These are phyloP conservation scores for Pyrenophora graminea DNA, from an alignment of 2,329 filamentous ascomycete species.

Conservation along the genomic window DNA sequence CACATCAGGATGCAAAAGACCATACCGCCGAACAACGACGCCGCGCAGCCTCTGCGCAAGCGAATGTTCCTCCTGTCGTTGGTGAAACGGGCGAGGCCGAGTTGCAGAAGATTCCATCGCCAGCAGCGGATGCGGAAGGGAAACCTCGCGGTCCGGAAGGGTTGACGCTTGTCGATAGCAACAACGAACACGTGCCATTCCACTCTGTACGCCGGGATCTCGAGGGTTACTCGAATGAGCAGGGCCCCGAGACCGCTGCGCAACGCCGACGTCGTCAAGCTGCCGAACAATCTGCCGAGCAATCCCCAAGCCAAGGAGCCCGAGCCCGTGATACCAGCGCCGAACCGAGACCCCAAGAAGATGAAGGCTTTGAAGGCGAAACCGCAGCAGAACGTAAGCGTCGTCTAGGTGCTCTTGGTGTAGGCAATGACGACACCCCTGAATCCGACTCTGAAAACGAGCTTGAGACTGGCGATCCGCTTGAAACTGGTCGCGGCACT, in stretches of 20 bases:
- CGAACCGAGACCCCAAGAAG: constrained; percentile 23
- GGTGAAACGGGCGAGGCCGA: constrained; percentile 42
- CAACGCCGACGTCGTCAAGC: constrained; percentile 51
- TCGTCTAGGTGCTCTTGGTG: constrained; percentile 73
- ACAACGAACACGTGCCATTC: constrained; percentile 53
- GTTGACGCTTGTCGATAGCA: constrained; percentile 51
- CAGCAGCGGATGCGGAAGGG: constrained; percentile 29
- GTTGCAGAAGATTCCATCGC: constrained; percentile 38
- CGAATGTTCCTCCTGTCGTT: constrained; percentile 38
- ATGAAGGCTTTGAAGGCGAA: constrained; percentile 55
- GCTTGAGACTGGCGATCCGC: constrained; percentile 37
- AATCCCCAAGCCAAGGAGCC: constrained; percentile 18
- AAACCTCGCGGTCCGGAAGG: constrained; percentile 43
- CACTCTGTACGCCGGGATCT: constrained; percentile 50
- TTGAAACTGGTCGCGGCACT: constrained; percentile 42
- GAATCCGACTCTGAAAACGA: constrained; percentile 42
- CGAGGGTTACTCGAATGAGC: constrained; percentile 28
- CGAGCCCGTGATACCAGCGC: constrained; percentile 13
- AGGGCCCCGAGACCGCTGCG: constrained; percentile 43
- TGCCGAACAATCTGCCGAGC: constrained; percentile 15
- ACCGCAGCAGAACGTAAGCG: constrained; percentile 75
- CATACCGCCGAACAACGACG: constrained; percentile 36
- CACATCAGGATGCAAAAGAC: constrained; percentile 49
- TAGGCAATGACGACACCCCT: constrained; percentile 43
- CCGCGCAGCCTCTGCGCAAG: constrained; percentile 29